phyloP scores from a whole-genome alignment of 2,329 filamentous ascomycete genomes.

The Knoxdaviesia capensis region DNA sequence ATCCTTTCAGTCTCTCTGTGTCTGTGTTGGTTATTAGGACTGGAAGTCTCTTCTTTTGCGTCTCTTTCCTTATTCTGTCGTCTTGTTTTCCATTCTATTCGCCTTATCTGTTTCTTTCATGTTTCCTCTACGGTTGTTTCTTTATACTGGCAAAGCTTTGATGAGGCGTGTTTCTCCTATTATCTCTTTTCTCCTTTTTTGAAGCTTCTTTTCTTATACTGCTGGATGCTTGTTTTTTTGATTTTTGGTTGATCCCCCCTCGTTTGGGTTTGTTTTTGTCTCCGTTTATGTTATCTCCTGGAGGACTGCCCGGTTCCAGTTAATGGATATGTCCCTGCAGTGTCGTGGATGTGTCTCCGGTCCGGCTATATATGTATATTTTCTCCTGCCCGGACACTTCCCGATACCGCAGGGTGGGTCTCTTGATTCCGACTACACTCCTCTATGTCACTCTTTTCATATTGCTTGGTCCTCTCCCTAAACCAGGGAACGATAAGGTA shows the following conservation, averaged over 20 bases:
- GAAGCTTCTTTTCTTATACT: neutral
- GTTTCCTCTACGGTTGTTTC: constrained; percentile 1
- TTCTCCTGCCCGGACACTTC: no score
- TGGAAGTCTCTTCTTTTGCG: neutral
- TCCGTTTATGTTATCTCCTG: no score
- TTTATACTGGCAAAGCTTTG: constrained; percentile 1
- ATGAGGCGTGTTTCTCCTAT: constrained; percentile 1
- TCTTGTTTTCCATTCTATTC: neutral
- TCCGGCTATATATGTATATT: no score
- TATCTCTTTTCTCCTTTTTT: constrained; percentile 1
- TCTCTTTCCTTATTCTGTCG: neutral
- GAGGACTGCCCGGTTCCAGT: no score
- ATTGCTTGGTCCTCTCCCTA: no score
- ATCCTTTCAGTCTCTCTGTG: neutral
- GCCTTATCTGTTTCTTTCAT: neutral
- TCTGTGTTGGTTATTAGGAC: neutral
- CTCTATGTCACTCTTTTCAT: no score
- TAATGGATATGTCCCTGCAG: no score
- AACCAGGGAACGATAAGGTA: neutral
- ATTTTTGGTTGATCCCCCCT: no score
- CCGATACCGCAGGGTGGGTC: no score
- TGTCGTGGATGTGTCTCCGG: no score
- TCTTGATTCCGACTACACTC: no score
- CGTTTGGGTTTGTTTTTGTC: no score
- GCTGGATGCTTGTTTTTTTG: neutral